A percentile compares a stretch with the other conserved stretches of the same genome.
phyloP scores from a whole-genome alignment of 352 stramenopile genomes.

The Phytophthora multivora region DNA sequence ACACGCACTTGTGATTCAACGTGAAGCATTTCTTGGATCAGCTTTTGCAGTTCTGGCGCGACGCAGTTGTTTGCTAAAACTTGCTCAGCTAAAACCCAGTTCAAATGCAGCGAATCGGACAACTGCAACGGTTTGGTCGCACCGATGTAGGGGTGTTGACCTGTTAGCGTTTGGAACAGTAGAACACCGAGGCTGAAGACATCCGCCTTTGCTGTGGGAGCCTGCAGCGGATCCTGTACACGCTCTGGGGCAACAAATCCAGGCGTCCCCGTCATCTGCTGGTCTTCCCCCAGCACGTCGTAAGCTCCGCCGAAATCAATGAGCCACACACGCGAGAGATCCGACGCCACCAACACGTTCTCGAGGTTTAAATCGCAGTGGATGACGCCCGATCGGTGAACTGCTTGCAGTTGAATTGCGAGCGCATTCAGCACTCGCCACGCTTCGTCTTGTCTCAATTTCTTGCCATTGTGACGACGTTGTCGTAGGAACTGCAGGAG shows the following conservation, averaged over 20 bases:
- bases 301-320: conserved; percentile 74
- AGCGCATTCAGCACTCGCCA: conserved; percentile 10
- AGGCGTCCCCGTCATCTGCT: conserved; percentile 61
- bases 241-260: conserved; percentile 70
- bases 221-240: conserved; percentile 35
- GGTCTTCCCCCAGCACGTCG: conserved; percentile 24
- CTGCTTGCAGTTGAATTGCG: conserved; percentile 74
- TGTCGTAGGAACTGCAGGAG: conserved; percentile 47
- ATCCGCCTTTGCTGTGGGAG: conserved; percentile 49
- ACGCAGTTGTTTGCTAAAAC: conserved; percentile 36
- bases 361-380: conserved; percentile 99
- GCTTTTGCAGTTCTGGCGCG: conserved; percentile 30
- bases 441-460: conserved; percentile 25
- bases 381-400: conserved; percentile 92
- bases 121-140: conserved; percentile 40
- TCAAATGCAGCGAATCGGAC: conserved; percentile 44
- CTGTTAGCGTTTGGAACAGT: conserved; percentile 64
- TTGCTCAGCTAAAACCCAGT: conserved; percentile 45
- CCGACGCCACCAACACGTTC: conserved; percentile 83
- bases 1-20: conserved; percentile 40
- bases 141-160: conserved; percentile 55
- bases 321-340: conserved; percentile 37
- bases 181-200: conserved; percentile 69
- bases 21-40: conserved; percentile 50
- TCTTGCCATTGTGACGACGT: conserved; percentile 10